phyloP scores from a whole-genome alignment of 371 early-diverging fungal species.

The Funneliformis caledonium region DNA sequence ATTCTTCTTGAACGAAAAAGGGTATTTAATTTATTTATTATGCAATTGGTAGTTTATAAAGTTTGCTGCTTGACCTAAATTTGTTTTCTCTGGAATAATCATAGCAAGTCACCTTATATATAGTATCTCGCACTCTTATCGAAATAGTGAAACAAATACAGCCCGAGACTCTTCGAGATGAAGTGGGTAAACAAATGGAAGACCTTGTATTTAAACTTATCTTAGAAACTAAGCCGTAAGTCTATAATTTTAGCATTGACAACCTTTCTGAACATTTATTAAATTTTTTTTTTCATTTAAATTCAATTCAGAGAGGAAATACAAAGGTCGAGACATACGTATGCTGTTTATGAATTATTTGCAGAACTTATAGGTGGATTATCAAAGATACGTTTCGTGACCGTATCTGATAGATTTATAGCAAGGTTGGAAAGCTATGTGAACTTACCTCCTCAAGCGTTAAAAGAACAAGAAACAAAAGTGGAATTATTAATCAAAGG shows the following conservation, averaged over 20 bases:
- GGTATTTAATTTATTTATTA: background rate
- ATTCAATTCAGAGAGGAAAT: slow-evolving; percentile 58
- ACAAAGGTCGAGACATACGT: slow-evolving; percentile 76
- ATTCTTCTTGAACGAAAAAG: slow-evolving; percentile 22
- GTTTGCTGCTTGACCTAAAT: background rate
- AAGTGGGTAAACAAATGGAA: slow-evolving; percentile 89
- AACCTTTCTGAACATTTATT: background rate
- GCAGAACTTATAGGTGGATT: slow-evolving; percentile 88
- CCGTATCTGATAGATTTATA: slow-evolving; percentile 93
- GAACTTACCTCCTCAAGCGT: slow-evolving; percentile 51
- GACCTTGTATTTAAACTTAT: slow-evolving; percentile 92
- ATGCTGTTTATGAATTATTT: slow-evolving; percentile 86
- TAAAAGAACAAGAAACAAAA: slow-evolving; percentile 74
- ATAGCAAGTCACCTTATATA: slow-evolving; percentile 85
- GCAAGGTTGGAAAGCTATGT: slow-evolving; percentile 79
- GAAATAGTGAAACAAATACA: slow-evolving; percentile 81
- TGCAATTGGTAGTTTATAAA: background rate
- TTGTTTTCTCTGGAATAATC: slow-evolving; percentile 36
- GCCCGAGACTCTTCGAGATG: slow-evolving; percentile 75
- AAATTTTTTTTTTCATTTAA: too few species aligned
- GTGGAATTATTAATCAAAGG: slow-evolving; percentile 78
- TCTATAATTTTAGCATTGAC: slow-evolving; percentile 17
- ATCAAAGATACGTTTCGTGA: slow-evolving; percentile 84
- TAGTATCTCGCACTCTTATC: slow-evolving; percentile 85
- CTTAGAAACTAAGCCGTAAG: slow-evolving; percentile 87